Conservation (phyloP, 371 early-diverging fungal species). For the Furculomyces boomerangus region DNA sequence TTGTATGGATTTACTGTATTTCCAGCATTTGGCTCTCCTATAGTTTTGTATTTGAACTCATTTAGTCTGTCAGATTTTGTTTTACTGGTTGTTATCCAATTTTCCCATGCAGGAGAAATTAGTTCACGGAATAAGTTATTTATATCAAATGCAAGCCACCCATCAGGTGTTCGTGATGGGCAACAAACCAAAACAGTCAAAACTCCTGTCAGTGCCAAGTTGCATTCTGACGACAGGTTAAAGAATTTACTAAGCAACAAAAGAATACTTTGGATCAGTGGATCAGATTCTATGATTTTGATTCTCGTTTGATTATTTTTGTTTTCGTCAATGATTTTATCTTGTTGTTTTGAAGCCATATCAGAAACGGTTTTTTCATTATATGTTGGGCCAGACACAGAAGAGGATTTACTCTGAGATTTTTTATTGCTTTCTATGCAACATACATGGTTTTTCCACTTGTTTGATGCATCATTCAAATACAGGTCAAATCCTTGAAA, state of each 20-base stretch:
- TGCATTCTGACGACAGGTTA: slow-evolving; percentile 69
- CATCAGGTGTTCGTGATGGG: slow-evolving; percentile 52
- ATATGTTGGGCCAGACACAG: background rate
- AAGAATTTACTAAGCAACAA: slow-evolving; percentile 55
- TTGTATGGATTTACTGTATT: too few relatives aligned
- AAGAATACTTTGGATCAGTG: slow-evolving; percentile 40
- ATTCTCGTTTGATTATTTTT: slow-evolving; percentile 21
- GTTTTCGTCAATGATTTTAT: background rate
- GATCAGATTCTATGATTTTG: slow-evolving; percentile 36
- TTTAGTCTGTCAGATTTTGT: background rate
- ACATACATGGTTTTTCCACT: slow-evolving; percentile 34
- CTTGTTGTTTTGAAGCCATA: background rate
- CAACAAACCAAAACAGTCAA: slow-evolving; percentile 62
- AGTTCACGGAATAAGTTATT: slow-evolving; percentile 23
- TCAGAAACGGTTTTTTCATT: background rate
- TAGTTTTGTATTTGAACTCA: background rate
- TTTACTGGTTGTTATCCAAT: slow-evolving; percentile 23
- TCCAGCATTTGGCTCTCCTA: background rate
- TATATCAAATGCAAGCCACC: slow-evolving; percentile 51
- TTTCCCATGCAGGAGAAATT: slow-evolving; percentile 29
- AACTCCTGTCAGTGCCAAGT: slow-evolving; percentile 77
- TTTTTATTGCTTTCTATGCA: slow-evolving; percentile 5
- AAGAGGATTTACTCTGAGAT: background rate
- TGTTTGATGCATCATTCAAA: slow-evolving; percentile 48
- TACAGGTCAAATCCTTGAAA: slow-evolving; percentile 51